Percentiles rank a stretch among this genome's conserved stretches.
Evolutionary conservation across 306 rosid species (phyloP).

Genomic region (Vigna mungo): DNA sequence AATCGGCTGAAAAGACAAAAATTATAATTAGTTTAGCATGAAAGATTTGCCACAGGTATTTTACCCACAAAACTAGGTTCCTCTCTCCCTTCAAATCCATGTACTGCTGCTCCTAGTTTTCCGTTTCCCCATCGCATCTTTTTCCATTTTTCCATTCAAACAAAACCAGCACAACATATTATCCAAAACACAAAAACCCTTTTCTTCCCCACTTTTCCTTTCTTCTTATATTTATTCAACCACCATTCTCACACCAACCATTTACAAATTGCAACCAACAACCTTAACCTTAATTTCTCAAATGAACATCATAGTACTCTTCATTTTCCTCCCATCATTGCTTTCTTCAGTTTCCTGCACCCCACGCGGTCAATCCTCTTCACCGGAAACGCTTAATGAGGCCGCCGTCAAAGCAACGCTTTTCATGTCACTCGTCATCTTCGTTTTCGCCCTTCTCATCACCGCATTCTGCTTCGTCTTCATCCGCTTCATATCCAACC

Average conservation of each 20-base stretch:
- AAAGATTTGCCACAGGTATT: too few species aligned
- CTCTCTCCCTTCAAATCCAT: neutral
- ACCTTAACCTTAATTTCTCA: neutral
- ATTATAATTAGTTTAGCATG: too few species aligned
- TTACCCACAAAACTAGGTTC: neutral
- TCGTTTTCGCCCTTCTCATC: conserved; percentile 21
- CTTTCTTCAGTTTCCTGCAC: neutral
- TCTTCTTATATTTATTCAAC: neutral
- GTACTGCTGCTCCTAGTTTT: neutral
- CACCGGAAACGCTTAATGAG: neutral
- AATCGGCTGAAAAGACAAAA: too few species aligned
- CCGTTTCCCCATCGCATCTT: neutral
- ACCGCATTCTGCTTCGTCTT: conserved; percentile 37
- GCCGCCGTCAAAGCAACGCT: conserved; percentile 28
- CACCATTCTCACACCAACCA: neutral
- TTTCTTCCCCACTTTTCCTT: neutral
- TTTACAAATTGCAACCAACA: neutral
- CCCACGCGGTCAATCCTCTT: conserved; percentile 38
- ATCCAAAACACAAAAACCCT: too few species aligned
- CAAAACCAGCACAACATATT: too few species aligned
- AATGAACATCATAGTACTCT: neutral
- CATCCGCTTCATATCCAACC: conserved; percentile 13
- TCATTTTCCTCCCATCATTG: neutral
- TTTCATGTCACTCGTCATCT: neutral
- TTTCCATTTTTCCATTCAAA: too few species aligned